Conservation (phyloP, 805 yeast species). For the Wickerhamiella brachini region DNA sequence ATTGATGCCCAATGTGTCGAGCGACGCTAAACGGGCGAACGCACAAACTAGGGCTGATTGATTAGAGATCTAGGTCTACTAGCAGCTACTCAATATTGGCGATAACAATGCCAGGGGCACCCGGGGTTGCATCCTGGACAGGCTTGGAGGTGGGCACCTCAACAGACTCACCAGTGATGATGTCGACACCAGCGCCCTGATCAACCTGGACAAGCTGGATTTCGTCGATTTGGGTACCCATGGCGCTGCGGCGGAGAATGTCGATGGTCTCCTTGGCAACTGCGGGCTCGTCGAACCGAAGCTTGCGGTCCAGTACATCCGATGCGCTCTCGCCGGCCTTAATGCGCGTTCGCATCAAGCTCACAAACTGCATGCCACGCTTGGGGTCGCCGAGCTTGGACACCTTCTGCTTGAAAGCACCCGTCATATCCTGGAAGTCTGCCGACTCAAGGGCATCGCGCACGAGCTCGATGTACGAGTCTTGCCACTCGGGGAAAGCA, state of each 20-base stretch:
- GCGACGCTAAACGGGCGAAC: no score
- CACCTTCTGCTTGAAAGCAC: constrained; percentile 27
- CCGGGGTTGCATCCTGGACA: constrained; percentile 79
- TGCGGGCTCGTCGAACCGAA: constrained; percentile 63
- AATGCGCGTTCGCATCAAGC: constrained; percentile 70
- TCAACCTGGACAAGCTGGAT: constrained; percentile 49
- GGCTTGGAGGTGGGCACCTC: constrained; percentile 55
- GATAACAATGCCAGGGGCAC: constrained; percentile 76
- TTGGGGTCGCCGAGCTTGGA: constrained; percentile 58
- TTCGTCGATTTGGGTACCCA: constrained; percentile 40
- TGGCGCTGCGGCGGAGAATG: constrained; percentile 50
- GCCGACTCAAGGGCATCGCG: constrained; percentile 45
- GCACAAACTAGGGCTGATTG: no score
- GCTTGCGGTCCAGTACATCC: constrained; percentile 78
- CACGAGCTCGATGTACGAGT: constrained; percentile 65
- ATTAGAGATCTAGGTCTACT: no score
- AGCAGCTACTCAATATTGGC: constrained; percentile 30
- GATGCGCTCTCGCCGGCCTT: constrained; percentile 35
- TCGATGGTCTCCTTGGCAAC: constrained; percentile 43
- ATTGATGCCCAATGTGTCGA: no score
- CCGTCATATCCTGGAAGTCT: constrained; percentile 23
- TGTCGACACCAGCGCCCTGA: constrained; percentile 57
- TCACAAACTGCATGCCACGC: constrained; percentile 95
- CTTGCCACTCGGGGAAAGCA: constrained; percentile 86
- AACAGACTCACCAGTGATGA: constrained; percentile 55